Conservation (phyloP, 768 basidiomycete genomes). For the Lactifluus subvellereus region DNA sequence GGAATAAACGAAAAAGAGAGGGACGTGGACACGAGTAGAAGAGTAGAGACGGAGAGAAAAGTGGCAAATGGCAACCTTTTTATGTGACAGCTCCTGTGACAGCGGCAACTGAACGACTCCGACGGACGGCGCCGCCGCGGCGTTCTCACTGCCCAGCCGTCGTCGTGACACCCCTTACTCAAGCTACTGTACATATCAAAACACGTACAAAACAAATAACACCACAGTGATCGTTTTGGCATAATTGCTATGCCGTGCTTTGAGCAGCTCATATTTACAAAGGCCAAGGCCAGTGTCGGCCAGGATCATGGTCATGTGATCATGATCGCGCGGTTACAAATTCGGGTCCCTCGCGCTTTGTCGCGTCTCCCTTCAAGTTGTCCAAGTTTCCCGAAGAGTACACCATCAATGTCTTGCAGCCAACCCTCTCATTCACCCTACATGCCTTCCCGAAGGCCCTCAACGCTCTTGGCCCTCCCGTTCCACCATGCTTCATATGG, state of each 20-base stretch:
- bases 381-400: not conserved
- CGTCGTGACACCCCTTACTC: no score
- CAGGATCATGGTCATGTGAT: no score
- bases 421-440: not conserved
- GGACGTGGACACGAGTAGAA: not conserved
- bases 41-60: not conserved
- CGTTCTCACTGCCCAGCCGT: no score
- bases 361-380: not conserved
- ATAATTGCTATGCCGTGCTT: not conserved
- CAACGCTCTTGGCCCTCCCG: conserved; percentile 19
- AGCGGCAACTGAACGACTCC: no score
- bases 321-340: not conserved
- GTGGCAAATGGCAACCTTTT: not conserved
- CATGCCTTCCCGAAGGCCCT: conserved; percentile 13
- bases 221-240: no score
- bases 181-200: no score
- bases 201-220: no score
- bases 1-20: not conserved
- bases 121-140: no score
- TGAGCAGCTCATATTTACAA: no score
- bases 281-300: no score
- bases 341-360: not conserved
- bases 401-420: conserved; percentile 1
- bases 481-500: not conserved
- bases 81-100: no score